Percentiles rank a stretch among this genome's conserved stretches.
phyloP scores from a whole-genome alignment of 139 green algal species.

The Tetradesmus lagerheimii region DNA sequence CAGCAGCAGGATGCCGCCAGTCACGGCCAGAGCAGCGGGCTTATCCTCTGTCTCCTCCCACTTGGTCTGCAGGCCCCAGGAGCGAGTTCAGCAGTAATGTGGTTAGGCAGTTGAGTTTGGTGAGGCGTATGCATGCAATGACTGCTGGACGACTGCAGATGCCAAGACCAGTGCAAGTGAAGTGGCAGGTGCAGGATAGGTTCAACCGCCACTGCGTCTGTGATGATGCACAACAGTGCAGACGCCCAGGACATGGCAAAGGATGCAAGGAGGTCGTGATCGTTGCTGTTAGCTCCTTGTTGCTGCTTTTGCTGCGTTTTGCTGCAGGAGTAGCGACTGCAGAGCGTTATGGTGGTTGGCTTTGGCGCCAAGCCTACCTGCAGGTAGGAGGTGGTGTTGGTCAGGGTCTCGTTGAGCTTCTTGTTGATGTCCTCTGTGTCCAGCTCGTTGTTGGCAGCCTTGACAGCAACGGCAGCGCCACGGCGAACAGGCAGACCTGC shows the following conservation, averaged over 20 bases:
- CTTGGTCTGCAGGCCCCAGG: slow-evolving; percentile 23
- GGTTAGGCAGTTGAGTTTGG: no score
- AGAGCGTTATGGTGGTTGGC: neutral
- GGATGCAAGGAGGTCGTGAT: neutral
- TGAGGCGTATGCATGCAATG: no score
- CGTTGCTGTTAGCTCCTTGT: neutral
- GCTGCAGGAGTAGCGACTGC: neutral
- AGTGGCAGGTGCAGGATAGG: neutral
- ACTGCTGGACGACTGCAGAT: neutral
- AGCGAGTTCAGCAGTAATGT: no score
- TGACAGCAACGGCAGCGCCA: neutral
- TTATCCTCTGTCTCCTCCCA: slow-evolving; percentile 63
- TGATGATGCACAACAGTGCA: neutral
- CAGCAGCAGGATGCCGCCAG: slow-evolving; percentile 26
- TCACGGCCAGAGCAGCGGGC: slow-evolving; percentile 47
- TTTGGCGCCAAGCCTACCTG: slow-evolving; percentile 20
- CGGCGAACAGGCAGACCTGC: slow-evolving; percentile 17
- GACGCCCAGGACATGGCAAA: neutral
- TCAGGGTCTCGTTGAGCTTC: slow-evolving; percentile 28
- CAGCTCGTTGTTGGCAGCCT: neutral
- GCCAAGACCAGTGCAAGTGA: neutral
- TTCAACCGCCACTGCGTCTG: neutral
- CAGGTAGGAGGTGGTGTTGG: slow-evolving; percentile 21
- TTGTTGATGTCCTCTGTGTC: slow-evolving; percentile 43
- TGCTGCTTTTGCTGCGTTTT: neutral